Evolutionary conservation across 2,329 filamentous ascomycete species (phyloP).

Genomic region (Emydomyces testavorans): DNA sequence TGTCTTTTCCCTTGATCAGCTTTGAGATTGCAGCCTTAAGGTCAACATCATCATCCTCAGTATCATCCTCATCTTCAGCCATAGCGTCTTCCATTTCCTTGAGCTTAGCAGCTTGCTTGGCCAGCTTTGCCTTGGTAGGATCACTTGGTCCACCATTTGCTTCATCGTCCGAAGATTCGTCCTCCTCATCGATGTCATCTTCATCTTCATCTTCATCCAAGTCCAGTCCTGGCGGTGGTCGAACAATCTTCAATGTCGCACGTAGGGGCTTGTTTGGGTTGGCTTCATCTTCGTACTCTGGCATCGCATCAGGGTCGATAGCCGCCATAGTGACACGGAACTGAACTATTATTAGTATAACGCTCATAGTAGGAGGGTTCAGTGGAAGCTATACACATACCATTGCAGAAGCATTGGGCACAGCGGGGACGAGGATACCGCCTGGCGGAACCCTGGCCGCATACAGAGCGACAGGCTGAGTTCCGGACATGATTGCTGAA

Average conservation of each 20-base stretch:
- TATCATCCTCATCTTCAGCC: slow-evolving; percentile 45
- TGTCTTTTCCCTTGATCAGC: slow-evolving; percentile 56
- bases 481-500: slow-evolving; percentile 32
- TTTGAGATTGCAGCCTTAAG: slow-evolving; percentile 41
- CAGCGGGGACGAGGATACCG: slow-evolving; percentile 68
- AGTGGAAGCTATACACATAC: slow-evolving; percentile 44
- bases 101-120: slow-evolving; percentile 62
- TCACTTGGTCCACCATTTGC: slow-evolving; percentile 83
- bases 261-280: slow-evolving; percentile 54
- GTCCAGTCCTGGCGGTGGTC: slow-evolving; percentile 50
- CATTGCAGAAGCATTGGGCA: slow-evolving; percentile 67
- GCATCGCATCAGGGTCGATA: slow-evolving; percentile 73
- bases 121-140: slow-evolving; percentile 78
- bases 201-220: slow-evolving; percentile 55
- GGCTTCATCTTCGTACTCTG: slow-evolving; percentile 52
- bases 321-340: slow-evolving; percentile 98
- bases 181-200: slow-evolving; percentile 42
- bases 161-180: slow-evolving; percentile 56
- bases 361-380: not conserved
- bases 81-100: slow-evolving; percentile 63
- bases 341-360: slow-evolving; percentile 36
- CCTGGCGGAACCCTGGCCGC: slow-evolving; percentile 82
- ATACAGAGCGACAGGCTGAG: slow-evolving; percentile 65
- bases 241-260: slow-evolving; percentile 84
- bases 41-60: slow-evolving; percentile 54